These are phyloP conservation scores for Talaromyces trachyspermus DNA, from an alignment of 495 filamentous ascomycete genomes.

Conservation along the genomic window DNA sequence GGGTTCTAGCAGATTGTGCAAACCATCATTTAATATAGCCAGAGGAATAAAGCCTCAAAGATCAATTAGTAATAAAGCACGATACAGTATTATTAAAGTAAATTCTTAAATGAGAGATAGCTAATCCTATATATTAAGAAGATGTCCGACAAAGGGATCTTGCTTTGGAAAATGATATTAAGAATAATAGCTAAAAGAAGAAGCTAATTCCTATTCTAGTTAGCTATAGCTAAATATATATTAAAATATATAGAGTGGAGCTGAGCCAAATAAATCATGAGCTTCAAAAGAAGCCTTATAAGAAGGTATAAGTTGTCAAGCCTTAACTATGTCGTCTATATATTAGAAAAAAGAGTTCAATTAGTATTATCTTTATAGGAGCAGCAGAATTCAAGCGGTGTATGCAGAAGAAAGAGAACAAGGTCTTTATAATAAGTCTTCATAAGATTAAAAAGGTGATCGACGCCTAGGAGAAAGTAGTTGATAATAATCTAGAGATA, in stretches of 20 bases:
- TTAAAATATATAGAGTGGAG: too few relatives aligned
- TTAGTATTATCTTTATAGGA: not conserved
- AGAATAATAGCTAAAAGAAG: too few relatives aligned
- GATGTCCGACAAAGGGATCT: too few relatives aligned
- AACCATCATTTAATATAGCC: not conserved
- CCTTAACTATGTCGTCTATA: too few relatives aligned
- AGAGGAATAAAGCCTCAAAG: not conserved
- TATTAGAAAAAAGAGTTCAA: too few relatives aligned
- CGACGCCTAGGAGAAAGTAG: not conserved
- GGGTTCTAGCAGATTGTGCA: not conserved
- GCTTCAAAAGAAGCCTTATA: too few relatives aligned
- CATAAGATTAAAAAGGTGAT: constrained; percentile 2
- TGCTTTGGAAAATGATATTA: too few relatives aligned
- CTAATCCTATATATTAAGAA: too few relatives aligned
- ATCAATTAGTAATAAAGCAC: not conserved
- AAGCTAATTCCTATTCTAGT: too few relatives aligned
- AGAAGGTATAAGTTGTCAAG: too few relatives aligned
- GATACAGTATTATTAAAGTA: not conserved
- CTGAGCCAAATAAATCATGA: too few relatives aligned
- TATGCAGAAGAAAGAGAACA: not conserved
- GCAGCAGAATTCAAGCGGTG: not conserved
- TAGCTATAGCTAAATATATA: too few relatives aligned
- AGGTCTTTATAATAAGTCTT: constrained; percentile 1
- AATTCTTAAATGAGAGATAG: not conserved
- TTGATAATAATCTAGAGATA: not conserved